Evolutionary conservation across 2,329 filamentous ascomycete species (phyloP), one percentile per base, ranked within the genome.

Genomic region (Xylaria sp.): DNA sequence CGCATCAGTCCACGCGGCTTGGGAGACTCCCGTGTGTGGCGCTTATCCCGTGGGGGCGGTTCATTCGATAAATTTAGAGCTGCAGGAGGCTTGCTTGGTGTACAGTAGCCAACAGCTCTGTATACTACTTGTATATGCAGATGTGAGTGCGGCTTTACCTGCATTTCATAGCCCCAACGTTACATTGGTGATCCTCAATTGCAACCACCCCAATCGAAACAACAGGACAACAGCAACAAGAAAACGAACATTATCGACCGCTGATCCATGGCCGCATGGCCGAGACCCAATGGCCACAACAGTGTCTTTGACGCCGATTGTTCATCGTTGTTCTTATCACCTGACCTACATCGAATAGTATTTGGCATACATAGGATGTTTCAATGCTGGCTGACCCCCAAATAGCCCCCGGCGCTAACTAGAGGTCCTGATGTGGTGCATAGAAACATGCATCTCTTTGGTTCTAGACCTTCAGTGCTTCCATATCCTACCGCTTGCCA

Each of bases 1-100:
- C 62, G 47, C 53, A 68, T 69, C 63, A 58, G 47, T 60, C 69
- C 69, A 66, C 61, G 60, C 69, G 66, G 63, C 57, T 67, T 62
- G 60, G 29, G 37, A 35, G 29, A 66, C 50, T 65, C 47, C 62
- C 63, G 66, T 57, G 44, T 64, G 63, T 47, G 66, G 48, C 58
- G 53, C 60, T 57, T 60, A n/a, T 47, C 53, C 63, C 58, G 60
- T 67, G 69, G 69, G 69, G 69, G 66, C 67, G 69, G 64, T 63
- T 65, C 64, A 35, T 60, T 65, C 53, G 60, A 71, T 69, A 71
- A 67, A 60, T 69, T 63, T 67, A 67, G 61, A 54, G 59, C 29
- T 48, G 18, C 42, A 32, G 42, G 61, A 55, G 42, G 50, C 50
- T 57, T 64, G 64, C 60, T 61, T 69, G 59, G 54, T 47, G 53